Percentiles rank a stretch among this genome's conserved stretches.
phyloP scores from a whole-genome alignment of 768 basidiomycete species.

The Mycena venus region DNA sequence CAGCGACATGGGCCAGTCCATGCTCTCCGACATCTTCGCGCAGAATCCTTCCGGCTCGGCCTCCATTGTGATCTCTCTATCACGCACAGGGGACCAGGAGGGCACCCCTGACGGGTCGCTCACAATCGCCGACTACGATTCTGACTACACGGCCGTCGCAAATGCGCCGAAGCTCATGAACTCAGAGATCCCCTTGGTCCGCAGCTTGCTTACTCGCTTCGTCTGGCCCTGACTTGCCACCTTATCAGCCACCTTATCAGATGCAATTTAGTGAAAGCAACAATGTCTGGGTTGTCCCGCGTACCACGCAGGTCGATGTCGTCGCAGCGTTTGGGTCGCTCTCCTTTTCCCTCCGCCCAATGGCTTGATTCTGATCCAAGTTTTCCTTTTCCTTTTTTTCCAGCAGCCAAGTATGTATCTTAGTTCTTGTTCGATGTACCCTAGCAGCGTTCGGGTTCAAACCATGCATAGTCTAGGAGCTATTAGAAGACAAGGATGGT shows the following conservation, averaged over 20 bases:
- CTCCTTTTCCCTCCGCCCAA: too few species aligned
- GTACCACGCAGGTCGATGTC: background rate
- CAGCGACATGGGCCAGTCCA: background rate
- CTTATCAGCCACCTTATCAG: background rate
- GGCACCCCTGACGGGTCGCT: constrained; percentile 8
- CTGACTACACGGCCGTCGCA: background rate
- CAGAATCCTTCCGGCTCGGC: background rate
- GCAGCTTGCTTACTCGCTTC: background rate
- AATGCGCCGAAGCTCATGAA: background rate
- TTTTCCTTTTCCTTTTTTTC: too few species aligned
- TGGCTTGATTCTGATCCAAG: too few species aligned
- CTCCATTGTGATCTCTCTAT: background rate
- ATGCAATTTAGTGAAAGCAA: background rate
- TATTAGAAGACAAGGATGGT: too few species aligned
- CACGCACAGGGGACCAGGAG: background rate
- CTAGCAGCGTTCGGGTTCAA: too few species aligned
- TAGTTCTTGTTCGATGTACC: too few species aligned
- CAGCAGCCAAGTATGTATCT: too few species aligned
- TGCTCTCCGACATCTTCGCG: constrained; percentile 5
- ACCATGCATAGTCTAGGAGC: too few species aligned
- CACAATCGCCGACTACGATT: background rate
- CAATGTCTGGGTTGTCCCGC: constrained; percentile 4
- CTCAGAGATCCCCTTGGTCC: background rate
- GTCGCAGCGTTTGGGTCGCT: constrained; percentile 1
- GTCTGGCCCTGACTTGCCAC: too few species aligned